Percentiles rank a stretch among this genome's conserved stretches.
Evolutionary conservation across 1,284 basidiomycete species (phyloP).

Genomic region (Ganoderma multipileum): DNA sequence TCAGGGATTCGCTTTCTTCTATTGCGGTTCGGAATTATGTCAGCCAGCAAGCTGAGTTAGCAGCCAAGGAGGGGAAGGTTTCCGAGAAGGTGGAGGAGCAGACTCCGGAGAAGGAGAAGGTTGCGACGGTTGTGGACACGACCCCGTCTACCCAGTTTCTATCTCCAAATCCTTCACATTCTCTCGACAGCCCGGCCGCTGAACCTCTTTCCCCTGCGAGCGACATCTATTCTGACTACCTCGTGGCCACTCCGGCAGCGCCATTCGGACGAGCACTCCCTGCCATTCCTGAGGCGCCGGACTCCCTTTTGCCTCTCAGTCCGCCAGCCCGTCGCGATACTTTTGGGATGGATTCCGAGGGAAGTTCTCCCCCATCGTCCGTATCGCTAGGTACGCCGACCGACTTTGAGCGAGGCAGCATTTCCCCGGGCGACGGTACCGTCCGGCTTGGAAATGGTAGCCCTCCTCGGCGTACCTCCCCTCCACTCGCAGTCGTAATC

Average conservation of each 20-base stretch:
- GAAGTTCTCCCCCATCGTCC: constrained; percentile 23
- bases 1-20: constrained; percentile 25
- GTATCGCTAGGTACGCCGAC: constrained; percentile 21
- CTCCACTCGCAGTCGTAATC: constrained; percentile 27
- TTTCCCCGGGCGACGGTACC: constrained; percentile 16
- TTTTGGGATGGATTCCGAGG: constrained; percentile 20
- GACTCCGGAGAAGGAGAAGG: not conserved
- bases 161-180: constrained; percentile 11
- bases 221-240: constrained; percentile 29
- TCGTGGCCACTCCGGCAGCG: constrained; percentile 17
- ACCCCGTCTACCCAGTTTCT: constrained; percentile 21
- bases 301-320: constrained; percentile 19
- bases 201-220: constrained; percentile 30
- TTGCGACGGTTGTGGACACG: constrained; percentile 1
- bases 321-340: constrained; percentile 16
- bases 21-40: constrained; percentile 24
- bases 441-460: constrained; percentile 15
- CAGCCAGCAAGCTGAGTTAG: constrained; percentile 23
- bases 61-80: constrained; percentile 17
- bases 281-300: constrained; percentile 29
- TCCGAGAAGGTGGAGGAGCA: constrained; percentile 7
- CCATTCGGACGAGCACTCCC: constrained; percentile 26
- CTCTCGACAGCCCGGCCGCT: constrained; percentile 21
- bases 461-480: constrained; percentile 20
- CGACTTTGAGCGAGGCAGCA: constrained; percentile 20